These are phyloP conservation scores for Colletotrichum theobromicola DNA, from an alignment of 2,329 filamentous ascomycete genomes.

Conservation along the genomic window DNA sequence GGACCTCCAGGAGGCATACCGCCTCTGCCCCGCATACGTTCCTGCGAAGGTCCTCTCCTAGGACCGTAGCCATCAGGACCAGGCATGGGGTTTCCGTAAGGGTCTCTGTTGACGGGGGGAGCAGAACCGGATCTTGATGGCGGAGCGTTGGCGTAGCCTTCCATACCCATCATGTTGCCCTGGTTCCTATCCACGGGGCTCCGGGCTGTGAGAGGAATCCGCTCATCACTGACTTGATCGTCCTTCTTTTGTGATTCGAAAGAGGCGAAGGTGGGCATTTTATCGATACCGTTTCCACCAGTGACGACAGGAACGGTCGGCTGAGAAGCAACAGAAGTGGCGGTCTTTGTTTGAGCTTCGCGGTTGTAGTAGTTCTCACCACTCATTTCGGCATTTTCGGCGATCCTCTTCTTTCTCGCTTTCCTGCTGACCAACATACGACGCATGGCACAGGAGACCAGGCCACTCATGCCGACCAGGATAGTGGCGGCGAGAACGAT, in stretches of 20 bases:
- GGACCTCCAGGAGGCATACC: constrained; percentile 45
- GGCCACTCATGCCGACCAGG: constrained; percentile 78
- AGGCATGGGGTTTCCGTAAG: constrained; percentile 66
- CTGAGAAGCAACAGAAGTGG: constrained; percentile 50
- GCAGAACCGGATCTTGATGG: constrained; percentile 46
- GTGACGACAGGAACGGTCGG: constrained; percentile 64
- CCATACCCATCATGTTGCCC: constrained; percentile 44
- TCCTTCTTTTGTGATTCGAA: constrained; percentile 72
- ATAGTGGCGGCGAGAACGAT: constrained; percentile 90
- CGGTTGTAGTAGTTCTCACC: constrained; percentile 89
- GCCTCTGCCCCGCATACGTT: constrained; percentile 61
- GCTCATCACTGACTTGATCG: constrained; percentile 70
- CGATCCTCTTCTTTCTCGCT: constrained; percentile 89
- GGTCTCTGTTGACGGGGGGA: constrained; percentile 51
- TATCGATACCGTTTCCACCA: constrained; percentile 58
- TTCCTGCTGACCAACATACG: constrained; percentile 90
- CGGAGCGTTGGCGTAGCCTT: constrained; percentile 28
- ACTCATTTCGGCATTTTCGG: constrained; percentile 96
- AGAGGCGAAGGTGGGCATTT: constrained; percentile 62
- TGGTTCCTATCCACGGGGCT: constrained; percentile 65
- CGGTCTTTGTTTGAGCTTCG: constrained; percentile 60
- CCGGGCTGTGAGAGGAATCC: constrained; percentile 70
- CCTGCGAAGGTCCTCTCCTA: constrained; percentile 51
- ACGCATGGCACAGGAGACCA: constrained; percentile 94
- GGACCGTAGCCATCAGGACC: constrained; percentile 50